Evolutionary conservation across 2,329 filamentous ascomycete species (phyloP).

Genomic region (Colletotrichum theobromicola): DNA sequence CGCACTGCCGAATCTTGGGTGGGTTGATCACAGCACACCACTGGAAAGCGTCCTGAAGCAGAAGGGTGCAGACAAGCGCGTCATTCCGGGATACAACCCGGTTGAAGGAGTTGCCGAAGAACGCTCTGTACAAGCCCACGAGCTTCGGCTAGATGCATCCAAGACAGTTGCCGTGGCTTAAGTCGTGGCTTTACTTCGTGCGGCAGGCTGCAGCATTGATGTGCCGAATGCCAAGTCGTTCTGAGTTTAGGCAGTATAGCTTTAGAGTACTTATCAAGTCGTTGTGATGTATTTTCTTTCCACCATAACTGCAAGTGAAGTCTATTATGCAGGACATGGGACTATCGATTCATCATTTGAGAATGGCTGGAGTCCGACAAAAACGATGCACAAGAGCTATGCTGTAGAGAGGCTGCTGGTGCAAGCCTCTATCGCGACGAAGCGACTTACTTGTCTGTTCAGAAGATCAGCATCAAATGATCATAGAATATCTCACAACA

Average conservation of each 20-base stretch:
- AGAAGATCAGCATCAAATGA: no score
- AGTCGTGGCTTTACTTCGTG: neutral
- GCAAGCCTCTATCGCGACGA: no score
- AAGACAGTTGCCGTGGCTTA: neutral
- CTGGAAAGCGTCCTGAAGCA: neutral
- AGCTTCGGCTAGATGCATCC: neutral
- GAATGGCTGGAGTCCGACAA: no score
- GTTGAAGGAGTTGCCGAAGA: neutral
- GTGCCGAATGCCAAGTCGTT: neutral
- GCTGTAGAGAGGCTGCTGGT: no score
- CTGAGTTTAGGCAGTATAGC: neutral
- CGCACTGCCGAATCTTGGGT: neutral
- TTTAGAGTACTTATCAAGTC: rapidly evolving
- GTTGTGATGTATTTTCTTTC: no score
- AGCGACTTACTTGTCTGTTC: no score
- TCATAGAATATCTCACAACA: no score
- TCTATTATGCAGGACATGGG: no score
- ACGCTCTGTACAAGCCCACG: neutral
- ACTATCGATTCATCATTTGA: no score
- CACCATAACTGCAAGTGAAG: no score
- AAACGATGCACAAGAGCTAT: no score
- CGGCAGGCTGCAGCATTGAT: neutral
- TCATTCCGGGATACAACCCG: neutral
- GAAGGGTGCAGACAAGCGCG: neutral
- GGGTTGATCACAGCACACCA: neutral